Evolutionary conservation across 2,329 filamentous ascomycete genomes (phyloP).

Genomic region (Metarhizium brunneum): DNA sequence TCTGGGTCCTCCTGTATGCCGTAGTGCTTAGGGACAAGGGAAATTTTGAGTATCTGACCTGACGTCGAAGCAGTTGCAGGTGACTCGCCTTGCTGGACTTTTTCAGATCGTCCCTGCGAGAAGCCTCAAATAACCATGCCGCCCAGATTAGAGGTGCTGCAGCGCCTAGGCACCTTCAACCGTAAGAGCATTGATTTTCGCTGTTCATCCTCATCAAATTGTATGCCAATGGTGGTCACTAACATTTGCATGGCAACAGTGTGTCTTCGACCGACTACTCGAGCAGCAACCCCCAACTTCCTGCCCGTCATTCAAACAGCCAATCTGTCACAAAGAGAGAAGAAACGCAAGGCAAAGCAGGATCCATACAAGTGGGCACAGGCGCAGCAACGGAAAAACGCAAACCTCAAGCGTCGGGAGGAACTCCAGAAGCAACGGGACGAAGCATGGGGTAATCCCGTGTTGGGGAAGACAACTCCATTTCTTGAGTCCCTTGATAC

Average conservation of each 20-base stretch:
- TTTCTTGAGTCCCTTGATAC: constrained; percentile 77
- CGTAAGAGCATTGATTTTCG: constrained; percentile 35
- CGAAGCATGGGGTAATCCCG: constrained; percentile 61
- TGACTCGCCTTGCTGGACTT: neutral
- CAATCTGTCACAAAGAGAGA: constrained; percentile 51
- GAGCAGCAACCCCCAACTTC: constrained; percentile 36
- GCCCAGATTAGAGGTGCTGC: constrained; percentile 53
- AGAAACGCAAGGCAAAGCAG: constrained; percentile 56
- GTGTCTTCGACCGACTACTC: constrained; percentile 47
- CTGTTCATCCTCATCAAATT: neutral
- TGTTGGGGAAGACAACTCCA: constrained; percentile 69
- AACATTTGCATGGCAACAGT: constrained; percentile 30
- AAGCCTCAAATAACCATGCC: constrained; percentile 42
- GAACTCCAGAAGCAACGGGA: constrained; percentile 58
- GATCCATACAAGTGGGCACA: constrained; percentile 80
- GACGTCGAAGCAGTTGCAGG: neutral
- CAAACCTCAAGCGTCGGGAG: constrained; percentile 67
- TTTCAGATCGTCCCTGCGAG: neutral
- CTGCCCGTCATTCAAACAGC: constrained; percentile 57
- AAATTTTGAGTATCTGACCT: constrained; percentile 24
- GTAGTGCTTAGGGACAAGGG: constrained; percentile 7
- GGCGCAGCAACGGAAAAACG: constrained; percentile 72
- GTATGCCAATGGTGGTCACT: constrained; percentile 4
- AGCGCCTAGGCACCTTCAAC: constrained; percentile 49
- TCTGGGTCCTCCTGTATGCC: neutral